A percentile compares a stretch with the other conserved stretches of the same genome.
phyloP scores from a whole-genome alignment of 257 asterid genomes.

The Oldenlandia corymbosa region DNA sequence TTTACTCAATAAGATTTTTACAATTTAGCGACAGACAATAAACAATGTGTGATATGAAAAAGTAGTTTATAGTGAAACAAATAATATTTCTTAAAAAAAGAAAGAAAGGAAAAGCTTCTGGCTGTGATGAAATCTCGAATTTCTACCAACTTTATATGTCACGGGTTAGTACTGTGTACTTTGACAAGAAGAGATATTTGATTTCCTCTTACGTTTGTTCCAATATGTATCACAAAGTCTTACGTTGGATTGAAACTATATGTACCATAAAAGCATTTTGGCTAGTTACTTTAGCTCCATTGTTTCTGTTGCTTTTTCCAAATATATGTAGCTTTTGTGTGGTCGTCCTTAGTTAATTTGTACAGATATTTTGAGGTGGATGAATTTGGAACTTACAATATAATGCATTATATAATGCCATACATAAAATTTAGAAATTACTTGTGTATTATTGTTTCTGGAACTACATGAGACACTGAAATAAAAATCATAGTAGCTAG shows the following conservation, averaged over 20 bases:
- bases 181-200: neutral
- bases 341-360: neutral
- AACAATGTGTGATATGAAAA: too few species aligned
- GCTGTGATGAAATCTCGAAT: neutral
- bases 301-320: too few species aligned
- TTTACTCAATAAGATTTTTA: too few species aligned
- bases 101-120: neutral
- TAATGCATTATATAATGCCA: too few species aligned
- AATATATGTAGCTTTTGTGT: too few species aligned
- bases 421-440: too few species aligned
- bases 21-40: too few species aligned
- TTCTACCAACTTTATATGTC: neutral
- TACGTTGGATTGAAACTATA: too few species aligned
- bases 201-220: neutral
- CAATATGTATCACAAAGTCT: neutral
- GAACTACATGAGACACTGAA: neutral
- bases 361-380: neutral
- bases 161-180: neutral
- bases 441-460: neutral
- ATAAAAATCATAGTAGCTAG: neutral
- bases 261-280: too few species aligned
- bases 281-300: too few species aligned
- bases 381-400: neutral
- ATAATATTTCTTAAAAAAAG: neutral
- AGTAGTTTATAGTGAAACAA: neutral